These are phyloP conservation scores for Eruca vesicaria DNA, from an alignment of 441 rosid species.

Conservation along the genomic window DNA sequence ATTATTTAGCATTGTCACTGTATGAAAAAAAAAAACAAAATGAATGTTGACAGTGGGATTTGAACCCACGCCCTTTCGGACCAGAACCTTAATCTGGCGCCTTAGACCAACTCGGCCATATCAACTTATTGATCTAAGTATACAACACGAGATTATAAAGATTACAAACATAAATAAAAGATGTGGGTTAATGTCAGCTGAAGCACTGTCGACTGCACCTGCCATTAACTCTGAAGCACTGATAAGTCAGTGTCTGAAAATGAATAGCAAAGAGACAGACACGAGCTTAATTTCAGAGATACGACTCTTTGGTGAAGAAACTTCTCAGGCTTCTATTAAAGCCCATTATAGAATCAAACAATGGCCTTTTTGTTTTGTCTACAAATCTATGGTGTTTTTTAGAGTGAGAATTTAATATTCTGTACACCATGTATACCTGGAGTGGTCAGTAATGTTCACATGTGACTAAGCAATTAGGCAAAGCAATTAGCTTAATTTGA, in stretches of 20 bases:
- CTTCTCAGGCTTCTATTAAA: too few relatives aligned
- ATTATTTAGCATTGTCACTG: background rate
- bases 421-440: too few relatives aligned
- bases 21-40: background rate
- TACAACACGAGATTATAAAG: too few relatives aligned
- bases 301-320: too few relatives aligned
- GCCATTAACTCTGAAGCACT: too few relatives aligned
- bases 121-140: background rate
- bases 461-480: background rate
- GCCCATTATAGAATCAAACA: background rate
- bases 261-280: too few relatives aligned
- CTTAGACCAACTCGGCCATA: slow-evolving; percentile 99
- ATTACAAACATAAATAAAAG: too few relatives aligned
- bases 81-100: slow-evolving; percentile 99
- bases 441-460: background rate
- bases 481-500: background rate
- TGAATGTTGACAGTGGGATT: background rate
- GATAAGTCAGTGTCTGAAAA: too few relatives aligned
- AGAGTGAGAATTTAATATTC: background rate
- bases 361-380: background rate
- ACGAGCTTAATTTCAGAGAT: too few relatives aligned
- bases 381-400: background rate
- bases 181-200: too few relatives aligned
- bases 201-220: too few relatives aligned
- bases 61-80: slow-evolving; percentile 80